phyloP scores from a whole-genome alignment of 2,329 filamentous ascomycete genomes.

The Arachnopeziza araneosa region DNA sequence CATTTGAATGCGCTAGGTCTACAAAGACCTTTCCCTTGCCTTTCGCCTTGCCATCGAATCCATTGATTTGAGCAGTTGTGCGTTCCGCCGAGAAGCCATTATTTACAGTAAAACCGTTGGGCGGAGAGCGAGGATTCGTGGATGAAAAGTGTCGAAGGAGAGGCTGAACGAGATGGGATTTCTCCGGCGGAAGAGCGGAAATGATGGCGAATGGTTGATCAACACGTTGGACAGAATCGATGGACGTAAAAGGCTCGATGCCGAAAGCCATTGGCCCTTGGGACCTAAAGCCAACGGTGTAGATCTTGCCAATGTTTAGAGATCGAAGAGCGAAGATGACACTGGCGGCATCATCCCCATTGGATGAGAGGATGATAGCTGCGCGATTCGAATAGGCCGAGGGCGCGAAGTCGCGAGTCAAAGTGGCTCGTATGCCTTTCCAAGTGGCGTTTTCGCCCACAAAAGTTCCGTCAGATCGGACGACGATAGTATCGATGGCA shows the following conservation, averaged over 20 bases:
- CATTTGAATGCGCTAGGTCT: constrained; percentile 57
- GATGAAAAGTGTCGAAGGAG: constrained; percentile 62
- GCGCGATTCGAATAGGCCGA: constrained; percentile 73
- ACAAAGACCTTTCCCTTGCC: constrained; percentile 65
- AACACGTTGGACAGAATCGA: constrained; percentile 76
- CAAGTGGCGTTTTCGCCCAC: constrained; percentile 79
- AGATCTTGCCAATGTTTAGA: constrained; percentile 71
- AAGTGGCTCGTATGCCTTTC: constrained; percentile 77
- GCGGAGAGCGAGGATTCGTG: background rate
- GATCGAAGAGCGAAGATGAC: constrained; percentile 74
- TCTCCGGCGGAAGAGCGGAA: constrained; percentile 72
- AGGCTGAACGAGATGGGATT: constrained; percentile 72
- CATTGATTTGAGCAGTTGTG: background rate
- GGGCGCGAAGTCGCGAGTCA: constrained; percentile 76
- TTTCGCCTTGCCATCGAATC: background rate
- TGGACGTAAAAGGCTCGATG: constrained; percentile 58
- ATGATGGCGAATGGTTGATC: constrained; percentile 78
- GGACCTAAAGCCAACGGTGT: constrained; percentile 76
- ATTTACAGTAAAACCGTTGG: constrained; percentile 24
- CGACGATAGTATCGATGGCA: constrained; percentile 75
- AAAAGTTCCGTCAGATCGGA: constrained; percentile 48
- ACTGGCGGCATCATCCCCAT: constrained; percentile 69
- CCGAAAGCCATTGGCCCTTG: constrained; percentile 55
- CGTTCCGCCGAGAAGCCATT: background rate
- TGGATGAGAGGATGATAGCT: constrained; percentile 68